A percentile compares a stretch with the other conserved stretches of the same genome.
Conservation (phyloP, 257 asterid species). For the Marsdenia floribunda region DNA sequence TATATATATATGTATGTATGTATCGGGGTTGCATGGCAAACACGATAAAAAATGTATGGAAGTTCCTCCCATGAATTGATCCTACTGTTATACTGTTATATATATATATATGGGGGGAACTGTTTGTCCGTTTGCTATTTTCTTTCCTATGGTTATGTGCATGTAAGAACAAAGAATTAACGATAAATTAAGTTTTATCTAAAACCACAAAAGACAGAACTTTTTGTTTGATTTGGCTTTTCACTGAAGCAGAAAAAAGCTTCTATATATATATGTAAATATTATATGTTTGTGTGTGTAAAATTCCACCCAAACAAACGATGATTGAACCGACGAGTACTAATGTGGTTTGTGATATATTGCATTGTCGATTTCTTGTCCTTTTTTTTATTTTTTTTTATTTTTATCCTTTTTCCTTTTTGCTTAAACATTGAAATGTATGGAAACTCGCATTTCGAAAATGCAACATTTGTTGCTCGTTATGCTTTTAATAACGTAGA, state of each 20-base stretch:
- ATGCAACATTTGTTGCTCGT: constrained; percentile 8
- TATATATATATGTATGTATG: not conserved
- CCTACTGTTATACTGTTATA: too few relatives aligned
- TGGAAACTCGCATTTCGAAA: not conserved
- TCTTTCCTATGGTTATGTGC: not conserved
- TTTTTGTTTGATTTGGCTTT: not conserved
- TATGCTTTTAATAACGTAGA: not conserved
- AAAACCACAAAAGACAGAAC: not conserved
- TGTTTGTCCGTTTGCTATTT: too few relatives aligned
- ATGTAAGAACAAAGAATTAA: not conserved
- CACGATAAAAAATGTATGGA: too few relatives aligned
- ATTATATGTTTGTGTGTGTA: not conserved
- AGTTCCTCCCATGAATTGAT: too few relatives aligned
- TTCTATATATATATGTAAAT: not conserved
- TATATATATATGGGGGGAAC: too few relatives aligned
- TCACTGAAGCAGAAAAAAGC: not conserved
- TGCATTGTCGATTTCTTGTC: constrained; percentile 7
- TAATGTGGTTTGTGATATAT: constrained; percentile 3
- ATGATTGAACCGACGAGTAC: constrained; percentile 4
- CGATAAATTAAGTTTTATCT: not conserved
- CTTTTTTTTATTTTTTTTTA: not conserved
- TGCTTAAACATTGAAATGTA: not conserved
- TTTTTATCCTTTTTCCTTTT: too few relatives aligned
- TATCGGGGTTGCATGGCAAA: not conserved
- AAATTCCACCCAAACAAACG: constrained; percentile 8